Evolutionary conservation across 352 stramenopile genomes (phyloP), one percentile per base, ranked within the genome.

Genomic region (Paralagenidium karlingii): DNA sequence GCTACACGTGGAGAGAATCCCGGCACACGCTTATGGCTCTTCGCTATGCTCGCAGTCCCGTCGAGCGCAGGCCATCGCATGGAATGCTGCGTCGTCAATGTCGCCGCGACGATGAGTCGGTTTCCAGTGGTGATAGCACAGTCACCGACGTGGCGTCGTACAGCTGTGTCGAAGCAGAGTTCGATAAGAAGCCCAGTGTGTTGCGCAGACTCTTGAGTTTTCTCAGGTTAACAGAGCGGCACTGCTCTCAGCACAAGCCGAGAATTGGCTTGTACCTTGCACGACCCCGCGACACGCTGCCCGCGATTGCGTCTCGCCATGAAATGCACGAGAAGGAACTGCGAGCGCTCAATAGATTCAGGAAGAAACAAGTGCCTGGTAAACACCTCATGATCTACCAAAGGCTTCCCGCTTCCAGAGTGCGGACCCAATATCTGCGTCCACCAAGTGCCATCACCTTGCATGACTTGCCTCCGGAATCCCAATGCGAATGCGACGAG

Each of bases 251-350:
- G 11, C 28, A 32, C 28, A 13, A 32, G 11, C 15, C 11, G 11
- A 32, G 11, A 15, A 15, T 32, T 33, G 25, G 55, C n/a, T 33
- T 33, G 8, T 69, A 74, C 37, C 33, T 65, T 24, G 61, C 69
- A 12, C 39, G 60, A 39, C 42, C 53, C 1, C 58, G 55, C 31
- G 61, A 74, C 42, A 69, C 61, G 31, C 22, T 74, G 37, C 51
- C 53, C 8, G 58, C 55, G 34, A 74, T 74, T 22, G 61, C 61
- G 13, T 39, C 56, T 24, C 43, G 51, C n/a, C 61, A 76, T 48
- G 56, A 60, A 10, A 55, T 77, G 50, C 53, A 60, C n/a, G 56
- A 71, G 45, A 53, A 45, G 15, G 62, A 82, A 36, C 51, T 82
- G 39, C 54, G 56, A 24, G 52, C 60, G 16, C 60, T 74, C 38